phyloP scores from a whole-genome alignment of 257 asterid genomes.

The Solanum rostratum region DNA sequence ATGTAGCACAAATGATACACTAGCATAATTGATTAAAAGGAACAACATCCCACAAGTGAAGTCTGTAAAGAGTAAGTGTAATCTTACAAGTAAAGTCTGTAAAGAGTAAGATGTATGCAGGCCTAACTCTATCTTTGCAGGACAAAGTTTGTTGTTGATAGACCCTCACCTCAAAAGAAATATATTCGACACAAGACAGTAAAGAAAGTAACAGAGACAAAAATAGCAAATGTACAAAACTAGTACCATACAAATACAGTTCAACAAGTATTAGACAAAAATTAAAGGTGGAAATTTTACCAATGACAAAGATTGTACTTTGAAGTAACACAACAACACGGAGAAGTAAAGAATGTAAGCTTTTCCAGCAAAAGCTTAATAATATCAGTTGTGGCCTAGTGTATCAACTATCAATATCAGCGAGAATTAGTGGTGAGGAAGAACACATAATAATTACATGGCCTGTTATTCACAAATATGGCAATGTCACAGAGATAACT shows the following conservation, averaged over 20 bases:
- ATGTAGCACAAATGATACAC: not conserved
- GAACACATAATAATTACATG: not conserved
- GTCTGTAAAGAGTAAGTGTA: not conserved
- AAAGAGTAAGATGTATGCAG: not conserved
- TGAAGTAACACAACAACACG: not conserved
- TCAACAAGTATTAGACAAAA: not conserved
- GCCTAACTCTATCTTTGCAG: not conserved
- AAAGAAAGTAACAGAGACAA: not conserved
- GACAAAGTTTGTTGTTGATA: not conserved
- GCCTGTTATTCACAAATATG: not conserved
- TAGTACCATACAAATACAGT: not conserved
- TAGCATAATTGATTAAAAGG: not conserved
- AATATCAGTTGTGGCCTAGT: not conserved
- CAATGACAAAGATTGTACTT: not conserved
- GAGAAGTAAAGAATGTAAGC: not conserved
- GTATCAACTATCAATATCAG: constrained; percentile 2
- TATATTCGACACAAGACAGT: not conserved
- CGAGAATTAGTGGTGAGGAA: constrained; percentile 1
- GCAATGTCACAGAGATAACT: constrained; percentile 28
- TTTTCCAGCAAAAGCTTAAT: not conserved
- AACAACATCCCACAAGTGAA: not conserved
- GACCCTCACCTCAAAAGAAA: not conserved
- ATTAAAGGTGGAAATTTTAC: not conserved
- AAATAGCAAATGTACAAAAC: not conserved
- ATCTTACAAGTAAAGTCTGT: not conserved